Conservation (phyloP, 805 yeast species). For the Lachancea fermentati region DNA sequence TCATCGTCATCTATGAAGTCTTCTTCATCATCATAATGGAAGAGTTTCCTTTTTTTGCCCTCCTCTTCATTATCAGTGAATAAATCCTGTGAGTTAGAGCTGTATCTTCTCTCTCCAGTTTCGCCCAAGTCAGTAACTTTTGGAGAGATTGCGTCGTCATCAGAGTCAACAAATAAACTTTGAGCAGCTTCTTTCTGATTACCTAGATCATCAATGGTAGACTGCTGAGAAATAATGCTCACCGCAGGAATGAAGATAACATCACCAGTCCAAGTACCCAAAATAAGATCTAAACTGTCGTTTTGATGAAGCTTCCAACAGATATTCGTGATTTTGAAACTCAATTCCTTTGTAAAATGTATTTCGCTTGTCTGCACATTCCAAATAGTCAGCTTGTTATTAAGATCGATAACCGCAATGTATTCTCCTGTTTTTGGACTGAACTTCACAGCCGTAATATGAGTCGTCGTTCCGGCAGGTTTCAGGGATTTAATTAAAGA, state of each 20-base stretch:
- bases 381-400: conserved; percentile 51
- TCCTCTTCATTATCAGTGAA: conserved; percentile 25
- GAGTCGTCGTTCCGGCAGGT: conserved; percentile 13
- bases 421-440: conserved; percentile 52
- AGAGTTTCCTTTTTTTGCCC: conserved; percentile 19
- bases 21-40: conserved; percentile 39
- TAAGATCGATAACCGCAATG: conserved; percentile 54
- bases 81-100: conserved; percentile 15
- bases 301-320: conserved; percentile 32
- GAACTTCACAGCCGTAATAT: conserved; percentile 49
- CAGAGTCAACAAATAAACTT: conserved; percentile 31
- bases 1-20: conserved; percentile 64
- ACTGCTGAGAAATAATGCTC: conserved; percentile 13
- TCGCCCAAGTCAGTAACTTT: conserved; percentile 18
- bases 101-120: conserved; percentile 18
- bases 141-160: conserved; percentile 24
- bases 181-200: conserved; percentile 4
- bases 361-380: conserved; percentile 38
- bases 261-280: conserved; percentile 39
- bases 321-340: conserved; percentile 28
- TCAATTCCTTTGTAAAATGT: conserved; percentile 19
- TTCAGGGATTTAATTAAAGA: conserved; percentile 21
- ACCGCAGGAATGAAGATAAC: conserved; percentile 29
- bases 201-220: conserved; percentile 17
- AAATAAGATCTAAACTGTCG: conserved; percentile 23